These are phyloP conservation scores for Alternaria infectoria DNA, from an alignment of 2,329 filamentous ascomycete species.

Conservation along the genomic window DNA sequence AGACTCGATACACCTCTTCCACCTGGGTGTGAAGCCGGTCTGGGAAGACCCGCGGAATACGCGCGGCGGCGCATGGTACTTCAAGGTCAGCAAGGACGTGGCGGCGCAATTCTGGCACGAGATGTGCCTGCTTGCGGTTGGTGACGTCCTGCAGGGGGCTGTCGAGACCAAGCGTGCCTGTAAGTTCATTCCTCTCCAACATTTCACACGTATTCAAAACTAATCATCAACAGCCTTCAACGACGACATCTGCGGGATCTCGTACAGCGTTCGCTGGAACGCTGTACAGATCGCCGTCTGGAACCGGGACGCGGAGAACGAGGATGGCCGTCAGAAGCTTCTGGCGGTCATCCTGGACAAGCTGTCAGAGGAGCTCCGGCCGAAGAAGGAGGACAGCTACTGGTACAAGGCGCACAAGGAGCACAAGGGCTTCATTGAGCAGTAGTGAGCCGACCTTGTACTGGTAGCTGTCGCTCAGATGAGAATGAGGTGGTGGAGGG, in stretches of 20 bases:
- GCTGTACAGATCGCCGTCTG: conserved; percentile 87
- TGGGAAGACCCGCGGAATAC: conserved; percentile 89
- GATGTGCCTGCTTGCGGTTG: conserved; percentile 81
- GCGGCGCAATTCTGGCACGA: conserved; percentile 79
- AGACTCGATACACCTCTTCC: conserved; percentile 75
- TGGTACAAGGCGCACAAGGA: conserved; percentile 90
- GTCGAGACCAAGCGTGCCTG: conserved; percentile 66
- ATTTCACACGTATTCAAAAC: not conserved
- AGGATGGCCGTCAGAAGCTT: conserved; percentile 77
- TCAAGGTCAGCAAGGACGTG: conserved; percentile 80
- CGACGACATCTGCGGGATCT: conserved; percentile 86
- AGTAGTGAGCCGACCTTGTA: conserved; percentile 13
- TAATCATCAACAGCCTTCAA: conserved; percentile 56
- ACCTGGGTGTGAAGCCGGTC: conserved; percentile 79
- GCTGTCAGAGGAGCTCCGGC: conserved; percentile 73
- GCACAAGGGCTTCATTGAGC: conserved; percentile 73
- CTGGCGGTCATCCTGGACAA: conserved; percentile 75
- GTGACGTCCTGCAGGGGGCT: conserved; percentile 77
- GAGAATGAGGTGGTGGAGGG: not conserved
- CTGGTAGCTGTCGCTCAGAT: not conserved
- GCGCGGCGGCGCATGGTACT: conserved; percentile 88
- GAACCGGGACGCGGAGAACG: conserved; percentile 86
- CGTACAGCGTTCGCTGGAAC: conserved; percentile 87
- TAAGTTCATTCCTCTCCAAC: conserved; percentile 49
- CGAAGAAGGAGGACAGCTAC: conserved; percentile 68